Evolutionary conservation across 495 filamentous ascomycete genomes (phyloP).

Genomic region (Aspergillus egyptiacus): DNA sequence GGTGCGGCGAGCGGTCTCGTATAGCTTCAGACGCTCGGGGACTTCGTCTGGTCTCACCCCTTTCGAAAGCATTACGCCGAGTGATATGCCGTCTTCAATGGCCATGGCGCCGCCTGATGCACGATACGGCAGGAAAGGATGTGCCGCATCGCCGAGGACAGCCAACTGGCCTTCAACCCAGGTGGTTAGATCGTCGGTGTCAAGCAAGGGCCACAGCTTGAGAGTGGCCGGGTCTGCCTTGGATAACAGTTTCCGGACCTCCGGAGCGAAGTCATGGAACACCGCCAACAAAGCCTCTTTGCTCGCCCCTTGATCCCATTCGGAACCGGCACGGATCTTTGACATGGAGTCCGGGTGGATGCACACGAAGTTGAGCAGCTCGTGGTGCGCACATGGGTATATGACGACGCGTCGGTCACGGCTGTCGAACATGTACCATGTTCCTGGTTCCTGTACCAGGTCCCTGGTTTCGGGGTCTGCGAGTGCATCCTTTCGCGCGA

Average conservation of each 20-base stretch:
- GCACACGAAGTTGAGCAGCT: constrained; percentile 54
- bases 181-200: constrained; percentile 49
- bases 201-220: constrained; percentile 54
- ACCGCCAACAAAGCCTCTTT: constrained; percentile 44
- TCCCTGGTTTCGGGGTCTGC: constrained; percentile 43
- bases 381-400: constrained; percentile 52
- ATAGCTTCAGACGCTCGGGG: constrained; percentile 48
- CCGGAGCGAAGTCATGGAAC: constrained; percentile 45
- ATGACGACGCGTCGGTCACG: constrained; percentile 50
- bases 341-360: constrained; percentile 49
- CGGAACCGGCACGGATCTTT: constrained; percentile 20
- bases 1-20: constrained; percentile 49
- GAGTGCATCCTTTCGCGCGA: constrained; percentile 37
- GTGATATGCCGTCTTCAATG: constrained; percentile 56
- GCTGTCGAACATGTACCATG: constrained; percentile 46
- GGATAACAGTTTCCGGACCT: constrained; percentile 36
- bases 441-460: constrained; percentile 32
- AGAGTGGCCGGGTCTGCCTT: constrained; percentile 46
- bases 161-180: constrained; percentile 48
- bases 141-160: constrained; percentile 57
- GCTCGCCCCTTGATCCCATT: constrained; percentile 43
- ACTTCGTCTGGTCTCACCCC: constrained; percentile 39
- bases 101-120: constrained; percentile 53
- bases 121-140: constrained; percentile 54
- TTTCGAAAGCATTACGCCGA: constrained; percentile 46